A percentile compares a stretch with the other conserved stretches of the same genome.
These are phyloP conservation scores for Recurvomyces mirabilis DNA, from an alignment of 495 filamentous ascomycete species.

Conservation along the genomic window DNA sequence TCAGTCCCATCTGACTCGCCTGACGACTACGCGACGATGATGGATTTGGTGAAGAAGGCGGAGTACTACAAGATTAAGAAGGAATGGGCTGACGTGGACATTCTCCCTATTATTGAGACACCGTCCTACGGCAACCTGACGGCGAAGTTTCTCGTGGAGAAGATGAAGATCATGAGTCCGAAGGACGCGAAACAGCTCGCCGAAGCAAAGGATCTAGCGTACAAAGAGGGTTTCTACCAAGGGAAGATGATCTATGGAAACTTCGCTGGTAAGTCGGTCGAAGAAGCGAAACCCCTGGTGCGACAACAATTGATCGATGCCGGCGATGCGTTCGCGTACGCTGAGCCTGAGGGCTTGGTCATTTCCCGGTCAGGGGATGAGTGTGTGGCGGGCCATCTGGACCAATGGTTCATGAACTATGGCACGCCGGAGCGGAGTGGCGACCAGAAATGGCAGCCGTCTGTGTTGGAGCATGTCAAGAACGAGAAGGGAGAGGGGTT, in stretches of 20 bases:
- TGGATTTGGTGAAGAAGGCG: slow-evolving; percentile 87
- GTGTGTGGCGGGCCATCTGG: slow-evolving; percentile 83
- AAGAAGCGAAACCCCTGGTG: slow-evolving; percentile 77
- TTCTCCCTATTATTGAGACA: slow-evolving; percentile 79
- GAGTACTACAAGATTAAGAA: slow-evolving; percentile 95
- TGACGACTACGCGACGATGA: slow-evolving; percentile 84
- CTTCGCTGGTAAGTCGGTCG: slow-evolving; percentile 77
- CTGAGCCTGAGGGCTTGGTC: slow-evolving; percentile 82
- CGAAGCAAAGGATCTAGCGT: slow-evolving; percentile 90
- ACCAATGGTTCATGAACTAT: slow-evolving; percentile 97
- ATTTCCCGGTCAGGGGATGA: slow-evolving; percentile 77
- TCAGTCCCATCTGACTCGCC: slow-evolving; percentile 92
- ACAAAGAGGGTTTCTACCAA: slow-evolving; percentile 97
- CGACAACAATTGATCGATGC: slow-evolving; percentile 64
- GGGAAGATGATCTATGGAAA: slow-evolving; percentile 84
- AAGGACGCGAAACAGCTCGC: slow-evolving; percentile 84
- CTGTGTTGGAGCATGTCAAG: slow-evolving; percentile 60
- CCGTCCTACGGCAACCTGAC: slow-evolving; percentile 79
- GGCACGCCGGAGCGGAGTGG: slow-evolving; percentile 51
- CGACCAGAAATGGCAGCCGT: slow-evolving; percentile 60
- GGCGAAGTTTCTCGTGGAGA: slow-evolving; percentile 72
- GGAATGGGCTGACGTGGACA: slow-evolving; percentile 88
- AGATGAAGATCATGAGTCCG: slow-evolving; percentile 90
- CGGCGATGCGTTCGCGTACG: slow-evolving; percentile 79
- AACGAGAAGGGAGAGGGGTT: slow-evolving; percentile 48